Conservation (phyloP, 2,329 filamentous ascomycete genomes). For the Cordyceps fumosorosea region DNA sequence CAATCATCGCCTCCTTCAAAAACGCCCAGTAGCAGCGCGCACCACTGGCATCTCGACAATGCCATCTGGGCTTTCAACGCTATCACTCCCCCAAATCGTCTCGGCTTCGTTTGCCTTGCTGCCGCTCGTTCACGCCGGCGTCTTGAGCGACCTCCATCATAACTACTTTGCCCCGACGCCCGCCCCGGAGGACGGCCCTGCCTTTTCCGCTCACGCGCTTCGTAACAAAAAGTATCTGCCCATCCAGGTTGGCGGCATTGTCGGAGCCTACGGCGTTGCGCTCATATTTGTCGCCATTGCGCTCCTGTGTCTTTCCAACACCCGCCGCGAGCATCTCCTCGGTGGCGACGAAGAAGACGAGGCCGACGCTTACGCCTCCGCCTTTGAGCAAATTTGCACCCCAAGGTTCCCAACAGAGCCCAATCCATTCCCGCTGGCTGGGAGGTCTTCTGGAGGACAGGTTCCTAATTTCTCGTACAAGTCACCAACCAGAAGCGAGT, state of each 20-base stretch:
- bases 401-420: slow-evolving; percentile 19
- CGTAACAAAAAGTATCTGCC: slow-evolving; percentile 63
- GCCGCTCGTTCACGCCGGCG: slow-evolving; percentile 23
- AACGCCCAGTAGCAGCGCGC: slow-evolving; percentile 21
- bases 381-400: slow-evolving; percentile 17
- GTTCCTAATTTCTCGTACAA: slow-evolving; percentile 47
- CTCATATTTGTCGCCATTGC: slow-evolving; percentile 66
- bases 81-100: slow-evolving; percentile 21
- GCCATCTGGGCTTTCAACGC: slow-evolving; percentile 26
- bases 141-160: slow-evolving; percentile 15
- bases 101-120: slow-evolving; percentile 23
- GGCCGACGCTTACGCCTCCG: slow-evolving; percentile 11
- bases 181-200: slow-evolving; percentile 53
- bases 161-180: slow-evolving; percentile 39
- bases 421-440: slow-evolving; percentile 16
- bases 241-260: slow-evolving; percentile 74
- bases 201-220: slow-evolving; percentile 50
- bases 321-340: slow-evolving; percentile 44
- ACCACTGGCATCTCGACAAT: slow-evolving; percentile 32
- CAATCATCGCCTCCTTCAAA: slow-evolving; percentile 27
- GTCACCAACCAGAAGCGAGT: slow-evolving; percentile 32
- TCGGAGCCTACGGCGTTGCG: slow-evolving; percentile 74
- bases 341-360: slow-evolving; percentile 42
- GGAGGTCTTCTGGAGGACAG: slow-evolving; percentile 23
- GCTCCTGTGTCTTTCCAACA: slow-evolving; percentile 54